Evolutionary conservation across 805 yeast species (phyloP), one percentile per base, ranked within the genome.

Genomic region (Pichia deserticola): DNA sequence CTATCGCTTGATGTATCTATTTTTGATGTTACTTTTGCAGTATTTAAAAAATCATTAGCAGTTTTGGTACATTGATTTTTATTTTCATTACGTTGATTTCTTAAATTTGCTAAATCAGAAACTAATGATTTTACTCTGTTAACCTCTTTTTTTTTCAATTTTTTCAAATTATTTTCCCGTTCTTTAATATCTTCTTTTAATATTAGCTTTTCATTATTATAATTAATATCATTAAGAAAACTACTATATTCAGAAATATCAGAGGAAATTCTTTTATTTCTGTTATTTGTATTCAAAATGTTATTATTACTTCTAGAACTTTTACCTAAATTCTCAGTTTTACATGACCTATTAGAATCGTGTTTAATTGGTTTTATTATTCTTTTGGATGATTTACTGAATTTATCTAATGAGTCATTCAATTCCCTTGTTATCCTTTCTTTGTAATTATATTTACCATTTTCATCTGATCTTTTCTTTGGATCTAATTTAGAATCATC

Each of bases 241-340:
- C 46, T 41, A 27, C 42, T 45, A 25, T 45, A 34, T 20, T 49
- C 49, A 9, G 52, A 45, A 13, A 41, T 29, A 32, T 44, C 49
- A 5, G 48, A 44, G 9, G 35, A 25, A 5, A 8, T 4, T 12
- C n/a, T 37, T 13, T 38, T 7, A 3, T 7, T 15, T 5, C 37
- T 20, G 1, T 12, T 48, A 20, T 44, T 40, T 13, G 32, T 35
- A 8, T 44, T 35, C 3, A 13, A 42, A 7, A 43, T 29, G 10
- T 40, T 41, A 5, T 28, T 41, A 10, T 20, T 30, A 12, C 45
- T 28, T 40, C 40, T 39, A 8, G 37, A 36, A 5, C 15, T 42
- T 38, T 47, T 36, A 7, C 33, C 33, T 15, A 38, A 25, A 38
- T 4, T 32, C 4, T 20, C 5, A 20, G 3, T 20, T 20, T 20